A percentile compares a stretch with the other conserved stretches of the same genome.
Evolutionary conservation across 257 asterid genomes (phyloP).

Genomic region (Ehretia macrophylla): DNA sequence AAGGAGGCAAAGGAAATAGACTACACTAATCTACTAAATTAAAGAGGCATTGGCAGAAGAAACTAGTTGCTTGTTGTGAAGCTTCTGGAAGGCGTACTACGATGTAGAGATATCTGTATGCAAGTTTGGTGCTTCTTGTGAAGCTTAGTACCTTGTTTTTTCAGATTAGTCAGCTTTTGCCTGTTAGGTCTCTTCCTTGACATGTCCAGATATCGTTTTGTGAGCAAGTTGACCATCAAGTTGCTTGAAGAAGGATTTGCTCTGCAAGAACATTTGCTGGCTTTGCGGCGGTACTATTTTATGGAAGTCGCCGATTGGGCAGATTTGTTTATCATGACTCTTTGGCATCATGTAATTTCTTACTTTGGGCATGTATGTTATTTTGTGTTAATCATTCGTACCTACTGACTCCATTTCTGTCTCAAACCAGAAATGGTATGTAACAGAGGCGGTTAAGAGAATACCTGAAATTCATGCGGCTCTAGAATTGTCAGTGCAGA

Average conservation of each 20-base stretch:
- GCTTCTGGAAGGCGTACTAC: no score
- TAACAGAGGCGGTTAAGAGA: conserved; percentile 68
- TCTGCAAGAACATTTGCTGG: conserved; percentile 82
- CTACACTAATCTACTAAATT: no score
- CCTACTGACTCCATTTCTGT: conserved; percentile 30
- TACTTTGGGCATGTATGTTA: conserved; percentile 18
- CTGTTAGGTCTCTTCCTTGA: conserved; percentile 44
- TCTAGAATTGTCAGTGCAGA: conserved; percentile 85
- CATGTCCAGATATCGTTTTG: conserved; percentile 61
- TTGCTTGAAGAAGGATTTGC: conserved; percentile 83
- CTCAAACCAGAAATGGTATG: conserved; percentile 77
- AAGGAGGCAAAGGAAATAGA: no score
- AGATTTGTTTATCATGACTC: conserved; percentile 86
- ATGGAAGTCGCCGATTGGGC: conserved; percentile 99
- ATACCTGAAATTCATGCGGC: conserved; percentile 83
- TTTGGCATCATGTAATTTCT: conserved; percentile 62
- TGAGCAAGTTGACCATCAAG: conserved; percentile 86
- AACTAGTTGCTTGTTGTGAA: no score
- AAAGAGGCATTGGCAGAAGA: no score
- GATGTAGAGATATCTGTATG: no score
- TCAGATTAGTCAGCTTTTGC: neutral
- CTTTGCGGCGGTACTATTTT: conserved; percentile 82
- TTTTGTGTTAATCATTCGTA: conserved; percentile 14
- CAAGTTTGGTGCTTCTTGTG: no score
- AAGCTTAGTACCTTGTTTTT: neutral